phyloP scores from a whole-genome alignment of 1,284 basidiomycete genomes.

The Mycena sp. region DNA sequence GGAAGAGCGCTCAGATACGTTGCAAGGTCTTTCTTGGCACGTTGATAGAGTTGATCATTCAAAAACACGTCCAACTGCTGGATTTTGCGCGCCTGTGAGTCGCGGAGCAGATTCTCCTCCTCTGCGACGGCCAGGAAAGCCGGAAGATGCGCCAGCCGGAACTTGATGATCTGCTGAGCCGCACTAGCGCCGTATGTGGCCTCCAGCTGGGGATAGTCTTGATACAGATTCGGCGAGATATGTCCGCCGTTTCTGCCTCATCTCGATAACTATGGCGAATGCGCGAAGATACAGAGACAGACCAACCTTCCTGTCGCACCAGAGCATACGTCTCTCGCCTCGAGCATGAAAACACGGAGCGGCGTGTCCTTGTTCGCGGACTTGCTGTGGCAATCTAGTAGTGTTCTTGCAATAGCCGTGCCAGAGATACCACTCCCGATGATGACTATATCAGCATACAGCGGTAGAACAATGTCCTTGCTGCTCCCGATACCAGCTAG shows the following conservation, averaged over 20 bases:
- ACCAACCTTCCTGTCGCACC: slow-evolving; percentile 73
- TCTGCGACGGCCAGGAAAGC: slow-evolving; percentile 57
- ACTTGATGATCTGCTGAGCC: slow-evolving; percentile 66
- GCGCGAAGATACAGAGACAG: neutral
- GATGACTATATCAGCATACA: slow-evolving; percentile 69
- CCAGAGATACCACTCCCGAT: slow-evolving; percentile 80
- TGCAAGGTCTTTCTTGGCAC: slow-evolving; percentile 50
- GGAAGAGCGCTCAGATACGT: slow-evolving; percentile 55
- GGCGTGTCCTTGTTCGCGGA: slow-evolving; percentile 21
- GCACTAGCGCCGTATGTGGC: slow-evolving; percentile 52
- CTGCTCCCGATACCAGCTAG: slow-evolving; percentile 50
- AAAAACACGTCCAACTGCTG: slow-evolving; percentile 61
- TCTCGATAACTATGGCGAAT: no score
- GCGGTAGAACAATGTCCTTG: slow-evolving; percentile 49
- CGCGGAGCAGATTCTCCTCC: slow-evolving; percentile 55
- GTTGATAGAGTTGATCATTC: slow-evolving; percentile 46
- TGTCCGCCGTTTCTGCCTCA: slow-evolving; percentile 73
- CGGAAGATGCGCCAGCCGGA: slow-evolving; percentile 64
- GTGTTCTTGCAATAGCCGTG: slow-evolving; percentile 61
- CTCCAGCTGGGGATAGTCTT: slow-evolving; percentile 64
- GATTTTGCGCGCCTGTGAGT: slow-evolving; percentile 57
- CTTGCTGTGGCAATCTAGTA: slow-evolving; percentile 49
- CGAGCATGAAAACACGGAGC: slow-evolving; percentile 67
- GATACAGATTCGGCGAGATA: slow-evolving; percentile 68
- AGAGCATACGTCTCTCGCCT: slow-evolving; percentile 74